Evolutionary conservation across 495 filamentous ascomycete genomes (phyloP).

Genomic region (Annulohypoxylon moriforme): DNA sequence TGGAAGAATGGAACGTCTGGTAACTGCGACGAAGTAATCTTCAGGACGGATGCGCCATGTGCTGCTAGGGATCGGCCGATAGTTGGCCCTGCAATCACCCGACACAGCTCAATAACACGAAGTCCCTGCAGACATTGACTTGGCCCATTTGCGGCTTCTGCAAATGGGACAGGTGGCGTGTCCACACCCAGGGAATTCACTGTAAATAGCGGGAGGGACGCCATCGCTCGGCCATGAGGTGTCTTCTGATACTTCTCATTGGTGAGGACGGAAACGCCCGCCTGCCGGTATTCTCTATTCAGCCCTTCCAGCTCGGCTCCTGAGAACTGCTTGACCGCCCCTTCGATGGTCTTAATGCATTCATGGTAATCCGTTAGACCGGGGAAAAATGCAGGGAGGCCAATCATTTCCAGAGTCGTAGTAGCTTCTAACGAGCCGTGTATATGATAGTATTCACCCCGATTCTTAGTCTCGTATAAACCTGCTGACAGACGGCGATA

Average conservation of each 20-base stretch:
- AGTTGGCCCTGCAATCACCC: conserved; percentile 70
- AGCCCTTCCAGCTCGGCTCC: conserved; percentile 71
- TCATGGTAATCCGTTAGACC: conserved; percentile 73
- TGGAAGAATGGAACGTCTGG: conserved; percentile 85
- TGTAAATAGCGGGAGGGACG: conserved; percentile 62
- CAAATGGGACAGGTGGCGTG: conserved; percentile 66
- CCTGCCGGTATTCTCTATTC: conserved; percentile 71
- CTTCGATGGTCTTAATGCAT: conserved; percentile 74
- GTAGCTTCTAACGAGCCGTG: conserved; percentile 80
- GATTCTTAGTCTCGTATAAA: conserved; percentile 75
- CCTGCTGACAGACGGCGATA: conserved; percentile 82
- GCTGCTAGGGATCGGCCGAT: conserved; percentile 74
- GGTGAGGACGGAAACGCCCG: conserved; percentile 73
- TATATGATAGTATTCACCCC: conserved; percentile 77
- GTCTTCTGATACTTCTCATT: conserved; percentile 72
- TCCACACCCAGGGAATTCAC: conserved; percentile 59
- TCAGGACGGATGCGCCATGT: conserved; percentile 76
- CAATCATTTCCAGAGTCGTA: conserved; percentile 76
- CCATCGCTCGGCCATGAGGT: conserved; percentile 63
- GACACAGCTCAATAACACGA: conserved; percentile 76
- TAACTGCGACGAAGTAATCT: conserved; percentile 74
- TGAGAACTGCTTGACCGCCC: conserved; percentile 71
- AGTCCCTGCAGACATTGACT: conserved; percentile 63
- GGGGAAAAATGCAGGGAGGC: conserved; percentile 70
- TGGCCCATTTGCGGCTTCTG: conserved; percentile 56